phyloP scores from a whole-genome alignment of 2,329 filamentous ascomycete species.

The Colletotrichum tamarilloi region DNA sequence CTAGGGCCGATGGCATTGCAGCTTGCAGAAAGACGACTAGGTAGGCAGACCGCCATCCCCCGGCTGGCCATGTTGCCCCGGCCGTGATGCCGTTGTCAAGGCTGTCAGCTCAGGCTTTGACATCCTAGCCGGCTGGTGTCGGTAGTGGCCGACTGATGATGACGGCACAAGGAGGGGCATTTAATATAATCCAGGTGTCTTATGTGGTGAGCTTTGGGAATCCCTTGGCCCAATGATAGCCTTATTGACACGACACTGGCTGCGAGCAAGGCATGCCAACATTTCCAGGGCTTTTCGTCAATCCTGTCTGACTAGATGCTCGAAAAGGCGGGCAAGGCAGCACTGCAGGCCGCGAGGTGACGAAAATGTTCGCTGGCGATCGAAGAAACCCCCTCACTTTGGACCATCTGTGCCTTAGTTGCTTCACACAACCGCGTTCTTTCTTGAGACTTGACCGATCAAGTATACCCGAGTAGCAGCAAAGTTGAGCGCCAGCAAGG shows the following conservation, averaged over 20 bases:
- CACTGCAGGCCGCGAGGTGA: constrained; percentile 25
- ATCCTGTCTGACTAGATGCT: constrained; percentile 5
- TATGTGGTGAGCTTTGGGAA: constrained; percentile 1
- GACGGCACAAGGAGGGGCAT: constrained; percentile 2
- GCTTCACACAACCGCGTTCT: not conserved
- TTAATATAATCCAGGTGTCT: constrained; percentile 14
- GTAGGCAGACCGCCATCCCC: constrained; percentile 14
- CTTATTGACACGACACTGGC: not conserved
- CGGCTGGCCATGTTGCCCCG: constrained; percentile 15
- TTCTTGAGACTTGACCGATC: not conserved
- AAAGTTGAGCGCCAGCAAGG: not conserved
- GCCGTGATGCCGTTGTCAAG: too few species aligned
- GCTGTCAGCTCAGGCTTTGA: constrained; percentile 1
- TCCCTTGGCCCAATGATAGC: constrained; percentile 5
- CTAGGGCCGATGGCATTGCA: constrained; percentile 12
- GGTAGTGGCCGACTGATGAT: constrained; percentile 9
- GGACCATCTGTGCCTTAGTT: not conserved
- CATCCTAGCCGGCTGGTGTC: not conserved
- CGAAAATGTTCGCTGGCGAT: constrained; percentile 2
- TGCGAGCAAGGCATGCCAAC: not conserved
- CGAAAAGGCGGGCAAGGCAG: constrained; percentile 11
- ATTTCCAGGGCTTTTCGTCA: not conserved
- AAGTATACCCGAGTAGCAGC: not conserved
- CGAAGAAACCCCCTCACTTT: not conserved
- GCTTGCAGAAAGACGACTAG: not conserved